Conservation (phyloP, 148 eudicot species). For the Cornus controversa region DNA sequence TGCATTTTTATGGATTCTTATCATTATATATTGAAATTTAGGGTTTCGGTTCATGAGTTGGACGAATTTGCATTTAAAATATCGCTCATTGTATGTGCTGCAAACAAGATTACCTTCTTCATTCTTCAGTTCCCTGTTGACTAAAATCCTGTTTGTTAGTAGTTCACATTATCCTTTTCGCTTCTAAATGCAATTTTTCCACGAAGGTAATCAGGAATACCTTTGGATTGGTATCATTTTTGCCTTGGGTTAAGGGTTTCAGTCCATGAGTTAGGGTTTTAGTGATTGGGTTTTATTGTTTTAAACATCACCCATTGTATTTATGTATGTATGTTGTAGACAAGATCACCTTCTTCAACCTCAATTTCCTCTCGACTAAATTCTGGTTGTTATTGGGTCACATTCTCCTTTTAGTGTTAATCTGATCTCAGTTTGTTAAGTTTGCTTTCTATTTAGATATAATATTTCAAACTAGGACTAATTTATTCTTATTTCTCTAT, state of each 20-base stretch:
- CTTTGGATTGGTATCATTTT: background rate
- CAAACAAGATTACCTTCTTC: too few species aligned
- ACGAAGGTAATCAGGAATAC: background rate
- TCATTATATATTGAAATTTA: too few species aligned
- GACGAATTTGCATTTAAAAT: too few species aligned
- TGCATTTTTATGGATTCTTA: background rate
- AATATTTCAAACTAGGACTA: background rate
- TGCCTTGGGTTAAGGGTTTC: background rate
- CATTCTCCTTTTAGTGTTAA: background rate
- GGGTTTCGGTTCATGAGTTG: too few species aligned
- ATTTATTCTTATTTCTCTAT: background rate
- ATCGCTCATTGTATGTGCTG: too few species aligned
- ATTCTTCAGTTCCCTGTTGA: too few species aligned
- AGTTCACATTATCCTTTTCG: too few species aligned
- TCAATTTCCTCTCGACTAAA: background rate
- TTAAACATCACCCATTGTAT: background rate
- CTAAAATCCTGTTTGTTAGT: too few species aligned
- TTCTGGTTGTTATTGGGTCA: background rate
- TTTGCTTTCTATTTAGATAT: background rate
- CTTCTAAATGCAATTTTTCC: too few species aligned
- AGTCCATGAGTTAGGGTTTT: background rate
- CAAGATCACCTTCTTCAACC: background rate
- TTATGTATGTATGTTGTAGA: background rate
- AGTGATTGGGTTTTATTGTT: background rate
- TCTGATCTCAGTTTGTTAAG: background rate